phyloP scores from a whole-genome alignment of 495 filamentous ascomycete species.

The Podospora pseudopauciseta region DNA sequence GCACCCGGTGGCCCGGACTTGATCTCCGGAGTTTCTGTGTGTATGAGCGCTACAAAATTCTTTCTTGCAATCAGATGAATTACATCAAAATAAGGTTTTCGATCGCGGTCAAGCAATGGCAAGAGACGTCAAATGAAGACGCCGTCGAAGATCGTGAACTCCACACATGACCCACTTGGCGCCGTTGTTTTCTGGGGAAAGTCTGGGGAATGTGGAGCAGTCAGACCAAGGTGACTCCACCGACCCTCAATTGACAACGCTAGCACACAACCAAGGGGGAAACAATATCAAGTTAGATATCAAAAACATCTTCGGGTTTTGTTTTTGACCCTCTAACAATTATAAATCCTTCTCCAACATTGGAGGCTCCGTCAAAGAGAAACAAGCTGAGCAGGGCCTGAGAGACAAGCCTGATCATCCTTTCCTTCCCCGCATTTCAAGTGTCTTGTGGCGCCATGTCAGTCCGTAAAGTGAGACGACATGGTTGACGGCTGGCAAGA shows the following conservation, averaged over 20 bases:
- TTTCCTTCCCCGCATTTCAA: slow-evolving; percentile 8
- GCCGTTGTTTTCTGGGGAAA: slow-evolving; percentile 25
- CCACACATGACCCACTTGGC: slow-evolving; percentile 22
- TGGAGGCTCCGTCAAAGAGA: background rate
- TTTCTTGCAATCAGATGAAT: background rate
- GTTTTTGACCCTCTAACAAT: background rate
- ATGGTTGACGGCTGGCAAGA: slow-evolving; percentile 1
- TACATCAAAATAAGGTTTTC: background rate
- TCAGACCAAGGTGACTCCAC: slow-evolving; percentile 14
- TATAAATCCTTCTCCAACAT: background rate
- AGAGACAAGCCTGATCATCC: background rate
- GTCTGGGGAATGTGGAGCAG: slow-evolving; percentile 30
- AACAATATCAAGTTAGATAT: slow-evolving; percentile 14
- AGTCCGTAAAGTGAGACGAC: slow-evolving; percentile 14
- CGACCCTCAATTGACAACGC: slow-evolving; percentile 7
- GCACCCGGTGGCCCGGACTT: background rate
- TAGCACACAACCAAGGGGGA: slow-evolving; percentile 6
- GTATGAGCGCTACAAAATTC: background rate
- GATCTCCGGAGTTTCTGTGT: background rate
- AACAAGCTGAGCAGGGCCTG: background rate
- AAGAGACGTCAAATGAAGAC: background rate
- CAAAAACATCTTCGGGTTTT: background rate
- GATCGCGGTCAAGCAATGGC: background rate
- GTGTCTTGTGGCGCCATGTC: slow-evolving; percentile 18
- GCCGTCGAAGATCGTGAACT: slow-evolving; percentile 16